phyloP scores from a whole-genome alignment of 768 basidiomycete genomes.

The Boletellus emodensis region DNA sequence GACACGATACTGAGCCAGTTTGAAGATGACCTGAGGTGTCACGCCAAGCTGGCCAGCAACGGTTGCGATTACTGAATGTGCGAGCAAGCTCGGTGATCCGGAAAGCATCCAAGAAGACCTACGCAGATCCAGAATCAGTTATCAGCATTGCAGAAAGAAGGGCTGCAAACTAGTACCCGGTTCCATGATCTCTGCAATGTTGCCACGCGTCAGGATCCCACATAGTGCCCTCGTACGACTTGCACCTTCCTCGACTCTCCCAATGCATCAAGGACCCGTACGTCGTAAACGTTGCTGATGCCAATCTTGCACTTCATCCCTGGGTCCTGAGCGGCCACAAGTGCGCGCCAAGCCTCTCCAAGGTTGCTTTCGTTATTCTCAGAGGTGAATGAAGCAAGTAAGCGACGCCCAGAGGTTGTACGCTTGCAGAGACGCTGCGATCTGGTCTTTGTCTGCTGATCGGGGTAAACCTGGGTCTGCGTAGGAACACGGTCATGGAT shows the following conservation, averaged over 20 bases:
- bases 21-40: slow-evolving; percentile 67
- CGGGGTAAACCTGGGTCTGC: slow-evolving; percentile 56
- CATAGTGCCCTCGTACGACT: slow-evolving; percentile 76
- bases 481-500: not conserved
- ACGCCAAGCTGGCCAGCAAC: slow-evolving; percentile 46
- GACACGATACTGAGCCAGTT: slow-evolving; percentile 69
- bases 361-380: slow-evolving; percentile 50
- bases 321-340: slow-evolving; percentile 59
- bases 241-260: slow-evolving; percentile 48
- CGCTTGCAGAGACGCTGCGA: slow-evolving; percentile 53
- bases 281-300: slow-evolving; percentile 75
- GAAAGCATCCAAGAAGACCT: slow-evolving; percentile 89
- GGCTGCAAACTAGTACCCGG: slow-evolving; percentile 65
- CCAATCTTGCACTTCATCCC: slow-evolving; percentile 66
- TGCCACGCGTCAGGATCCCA: slow-evolving; percentile 67
- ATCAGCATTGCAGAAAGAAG: not conserved
- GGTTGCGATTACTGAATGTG: slow-evolving; percentile 41
- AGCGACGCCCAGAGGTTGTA: slow-evolving; percentile 59
- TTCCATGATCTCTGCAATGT: slow-evolving; percentile 59
- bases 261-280: slow-evolving; percentile 48
- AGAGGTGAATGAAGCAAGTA: slow-evolving; percentile 79
- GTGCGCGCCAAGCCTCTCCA: slow-evolving; percentile 67
- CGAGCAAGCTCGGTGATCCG: slow-evolving; percentile 64
- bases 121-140: not conserved
- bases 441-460: slow-evolving; percentile 64